A percentile compares a stretch with the other conserved stretches of the same genome.
These are phyloP conservation scores for Fusarium lateritium DNA, from an alignment of 2,329 filamentous ascomycete species.

Conservation along the genomic window DNA sequence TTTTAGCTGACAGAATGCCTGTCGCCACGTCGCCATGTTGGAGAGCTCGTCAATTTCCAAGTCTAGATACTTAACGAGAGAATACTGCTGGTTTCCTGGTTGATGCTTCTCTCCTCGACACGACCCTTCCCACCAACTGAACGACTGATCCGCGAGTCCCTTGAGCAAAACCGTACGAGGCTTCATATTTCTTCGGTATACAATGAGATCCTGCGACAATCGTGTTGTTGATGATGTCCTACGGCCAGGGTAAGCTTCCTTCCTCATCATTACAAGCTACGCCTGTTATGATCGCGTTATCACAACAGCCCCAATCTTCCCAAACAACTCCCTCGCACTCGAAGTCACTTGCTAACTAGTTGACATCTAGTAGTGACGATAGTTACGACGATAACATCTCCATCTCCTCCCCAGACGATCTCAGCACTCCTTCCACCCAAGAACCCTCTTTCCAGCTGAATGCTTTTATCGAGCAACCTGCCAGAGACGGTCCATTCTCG, in stretches of 20 bases:
- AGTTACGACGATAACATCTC: background rate
- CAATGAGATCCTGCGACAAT: background rate
- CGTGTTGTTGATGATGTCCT: background rate
- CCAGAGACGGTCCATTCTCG: constrained; percentile 12
- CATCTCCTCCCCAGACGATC: background rate
- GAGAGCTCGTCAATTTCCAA: too few relatives aligned
- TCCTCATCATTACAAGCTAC: background rate
- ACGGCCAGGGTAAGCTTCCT: background rate
- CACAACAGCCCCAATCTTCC: too few relatives aligned
- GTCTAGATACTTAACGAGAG: background rate
- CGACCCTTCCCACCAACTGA: background rate
- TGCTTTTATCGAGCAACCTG: background rate
- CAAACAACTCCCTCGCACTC: background rate
- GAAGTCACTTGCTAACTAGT: background rate
- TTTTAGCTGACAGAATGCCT: background rate
- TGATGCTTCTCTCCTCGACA: background rate
- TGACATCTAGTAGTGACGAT: background rate
- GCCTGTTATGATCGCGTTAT: background rate
- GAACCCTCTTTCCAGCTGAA: constrained; percentile 2
- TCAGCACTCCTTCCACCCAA: background rate
- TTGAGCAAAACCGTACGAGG: too few relatives aligned
- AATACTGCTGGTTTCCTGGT: too few relatives aligned
- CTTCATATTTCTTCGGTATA: background rate
- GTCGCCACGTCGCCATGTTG: too few relatives aligned
- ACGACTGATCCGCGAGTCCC: too few relatives aligned